A percentile compares a stretch with the other conserved stretches of the same genome.
Conservation (phyloP, 2,329 filamentous ascomycete species). For the Kalaharituber pfeilii region DNA sequence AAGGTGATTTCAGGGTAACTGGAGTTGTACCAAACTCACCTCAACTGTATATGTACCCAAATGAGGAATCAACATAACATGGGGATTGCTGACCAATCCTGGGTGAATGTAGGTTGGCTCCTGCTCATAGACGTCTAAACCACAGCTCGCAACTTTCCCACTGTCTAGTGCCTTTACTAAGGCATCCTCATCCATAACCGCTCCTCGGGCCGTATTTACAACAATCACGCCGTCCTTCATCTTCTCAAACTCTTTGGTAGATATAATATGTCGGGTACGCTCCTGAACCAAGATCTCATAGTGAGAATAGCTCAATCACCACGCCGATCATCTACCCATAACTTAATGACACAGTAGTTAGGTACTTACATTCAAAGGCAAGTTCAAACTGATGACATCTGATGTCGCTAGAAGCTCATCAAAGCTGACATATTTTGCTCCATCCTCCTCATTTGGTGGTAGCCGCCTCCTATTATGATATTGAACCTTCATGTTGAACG, state of each 20-base stretch:
- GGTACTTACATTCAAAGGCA: conserved; percentile 57
- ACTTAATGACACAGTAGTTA: no score
- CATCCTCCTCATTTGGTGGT: conserved; percentile 37
- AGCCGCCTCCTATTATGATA: conserved; percentile 57
- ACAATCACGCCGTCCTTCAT: conserved; percentile 67
- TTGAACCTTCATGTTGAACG: conserved; percentile 56
- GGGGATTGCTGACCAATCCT: conserved; percentile 50
- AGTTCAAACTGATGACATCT: conserved; percentile 63
- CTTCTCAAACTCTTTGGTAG: conserved; percentile 47
- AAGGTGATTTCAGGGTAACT: neutral
- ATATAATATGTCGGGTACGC: conserved; percentile 59
- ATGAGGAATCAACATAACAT: conserved; percentile 61
- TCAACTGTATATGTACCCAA: conserved; percentile 72
- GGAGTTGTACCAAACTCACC: conserved; percentile 25
- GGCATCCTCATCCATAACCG: conserved; percentile 65
- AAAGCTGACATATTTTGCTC: conserved; percentile 52
- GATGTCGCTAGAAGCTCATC: conserved; percentile 52
- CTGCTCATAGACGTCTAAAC: conserved; percentile 68
- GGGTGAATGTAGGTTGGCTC: conserved; percentile 56
- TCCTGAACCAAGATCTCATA: no score
- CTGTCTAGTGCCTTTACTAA: conserved; percentile 54
- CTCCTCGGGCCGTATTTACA: conserved; percentile 68
- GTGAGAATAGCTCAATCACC: neutral
- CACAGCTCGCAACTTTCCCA: conserved; percentile 52
- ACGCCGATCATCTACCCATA: no score